Percentiles rank a stretch among this genome's conserved stretches.
Evolutionary conservation across 1,284 basidiomycete species (phyloP).

Genomic region (Cryptococcus deneoformans): DNA sequence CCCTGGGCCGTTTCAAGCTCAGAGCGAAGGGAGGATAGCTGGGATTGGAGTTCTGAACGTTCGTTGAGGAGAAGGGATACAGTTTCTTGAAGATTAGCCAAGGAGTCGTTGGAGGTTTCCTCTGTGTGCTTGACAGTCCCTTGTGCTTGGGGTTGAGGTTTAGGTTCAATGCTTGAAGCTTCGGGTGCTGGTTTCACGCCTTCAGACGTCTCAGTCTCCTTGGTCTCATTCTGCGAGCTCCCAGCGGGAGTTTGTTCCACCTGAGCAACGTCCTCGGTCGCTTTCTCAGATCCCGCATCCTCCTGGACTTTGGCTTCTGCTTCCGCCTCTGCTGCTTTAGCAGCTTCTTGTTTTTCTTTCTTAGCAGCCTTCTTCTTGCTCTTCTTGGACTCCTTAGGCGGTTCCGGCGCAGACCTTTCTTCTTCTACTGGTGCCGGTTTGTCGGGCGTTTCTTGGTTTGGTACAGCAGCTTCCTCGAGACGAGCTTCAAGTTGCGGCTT

Average conservation of each 20-base stretch:
- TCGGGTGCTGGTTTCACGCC: neutral
- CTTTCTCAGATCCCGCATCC: neutral
- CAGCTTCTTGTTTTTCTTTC: slow-evolving; percentile 3
- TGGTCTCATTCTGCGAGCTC: neutral
- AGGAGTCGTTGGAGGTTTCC: slow-evolving; percentile 3
- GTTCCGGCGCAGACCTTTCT: neutral
- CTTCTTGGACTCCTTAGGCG: slow-evolving; percentile 3
- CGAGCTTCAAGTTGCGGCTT: neutral
- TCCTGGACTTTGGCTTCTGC: neutral
- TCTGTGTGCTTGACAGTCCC: no score
- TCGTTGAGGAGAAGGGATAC: slow-evolving; percentile 41
- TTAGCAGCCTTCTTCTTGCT: slow-evolving; percentile 10
- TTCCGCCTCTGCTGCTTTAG: slow-evolving; percentile 1
- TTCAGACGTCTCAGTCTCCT: neutral
- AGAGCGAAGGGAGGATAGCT: slow-evolving; percentile 24
- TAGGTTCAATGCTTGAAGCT: no score
- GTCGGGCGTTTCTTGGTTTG: neutral
- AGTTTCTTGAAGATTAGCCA: slow-evolving; percentile 29
- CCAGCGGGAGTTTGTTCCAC: no score
- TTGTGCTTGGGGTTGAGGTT: no score
- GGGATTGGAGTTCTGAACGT: slow-evolving; percentile 33
- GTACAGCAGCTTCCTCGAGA: neutral
- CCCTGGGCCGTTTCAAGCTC: slow-evolving; percentile 25
- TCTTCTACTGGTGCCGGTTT: neutral
- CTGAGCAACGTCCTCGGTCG: neutral